A percentile compares a stretch with the other conserved stretches of the same genome.
Conservation (phyloP, 805 yeast genomes). For the Wickerhamiella allomyrinae region DNA sequence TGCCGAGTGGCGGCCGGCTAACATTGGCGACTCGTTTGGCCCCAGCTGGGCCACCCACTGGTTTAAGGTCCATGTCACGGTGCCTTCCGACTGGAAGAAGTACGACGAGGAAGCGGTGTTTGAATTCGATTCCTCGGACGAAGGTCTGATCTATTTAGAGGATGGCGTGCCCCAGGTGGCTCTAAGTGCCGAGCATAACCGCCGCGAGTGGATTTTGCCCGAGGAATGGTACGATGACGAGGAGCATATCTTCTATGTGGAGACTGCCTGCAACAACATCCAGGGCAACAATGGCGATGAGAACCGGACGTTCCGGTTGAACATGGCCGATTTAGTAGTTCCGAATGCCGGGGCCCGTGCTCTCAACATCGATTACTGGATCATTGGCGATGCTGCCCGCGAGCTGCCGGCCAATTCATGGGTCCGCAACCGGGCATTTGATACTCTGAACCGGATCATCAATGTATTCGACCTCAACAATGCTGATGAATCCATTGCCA, state of each 20-base stretch:
- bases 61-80: conserved; percentile 56
- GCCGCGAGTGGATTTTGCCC: conserved; percentile 62
- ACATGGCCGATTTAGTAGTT: conserved; percentile 60
- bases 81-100: conserved; percentile 46
- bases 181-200: conserved; percentile 61
- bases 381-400: conserved; percentile 80
- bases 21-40: conserved; percentile 64
- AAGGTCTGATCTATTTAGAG: conserved; percentile 61
- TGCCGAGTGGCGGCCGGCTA: conserved; percentile 31
- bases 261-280: conserved; percentile 90
- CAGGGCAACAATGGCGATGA: conserved; percentile 68
- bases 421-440: conserved; percentile 74
- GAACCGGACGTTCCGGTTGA: conserved; percentile 53
- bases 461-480: conserved; percentile 65
- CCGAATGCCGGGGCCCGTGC: conserved; percentile 74
- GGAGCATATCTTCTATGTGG: conserved; percentile 61
- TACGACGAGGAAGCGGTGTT: conserved; percentile 42
- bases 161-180: conserved; percentile 67
- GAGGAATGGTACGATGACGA: conserved; percentile 36
- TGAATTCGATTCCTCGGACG: conserved; percentile 78
- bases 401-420: conserved; percentile 62
- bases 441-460: conserved; percentile 70
- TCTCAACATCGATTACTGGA: conserved; percentile 69
- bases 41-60: conserved; percentile 97
- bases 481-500: conserved; percentile 33